Percentiles rank a stretch among this genome's conserved stretches.
These are phyloP conservation scores for Wickerhamomyces sydowiorum DNA, from an alignment of 805 yeast genomes.

Conservation along the genomic window DNA sequence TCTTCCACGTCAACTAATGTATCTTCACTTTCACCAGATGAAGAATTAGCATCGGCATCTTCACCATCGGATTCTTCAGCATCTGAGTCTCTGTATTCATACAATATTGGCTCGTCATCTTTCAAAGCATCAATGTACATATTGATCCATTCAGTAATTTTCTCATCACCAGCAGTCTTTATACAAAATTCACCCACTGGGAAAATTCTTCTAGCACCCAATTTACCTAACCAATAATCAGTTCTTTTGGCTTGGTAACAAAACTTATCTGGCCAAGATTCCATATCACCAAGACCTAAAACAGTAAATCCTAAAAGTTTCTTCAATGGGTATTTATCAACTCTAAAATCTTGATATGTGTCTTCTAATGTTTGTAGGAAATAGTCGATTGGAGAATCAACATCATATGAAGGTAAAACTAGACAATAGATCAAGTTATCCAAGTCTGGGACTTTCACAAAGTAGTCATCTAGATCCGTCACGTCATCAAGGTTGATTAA, in stretches of 20 bases:
- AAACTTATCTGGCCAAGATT: slow-evolving; percentile 77
- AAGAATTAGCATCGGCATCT: slow-evolving; percentile 16
- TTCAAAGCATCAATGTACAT: slow-evolving; percentile 52
- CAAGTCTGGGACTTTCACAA: slow-evolving; percentile 53
- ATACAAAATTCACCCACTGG: slow-evolving; percentile 83
- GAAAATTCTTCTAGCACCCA: slow-evolving; percentile 82
- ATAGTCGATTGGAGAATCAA: slow-evolving; percentile 88
- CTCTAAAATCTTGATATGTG: slow-evolving; percentile 77
- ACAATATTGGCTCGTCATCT: slow-evolving; percentile 68
- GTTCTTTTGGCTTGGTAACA: slow-evolving; percentile 80
- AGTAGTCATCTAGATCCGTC: slow-evolving; percentile 79
- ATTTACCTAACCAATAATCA: slow-evolving; percentile 68
- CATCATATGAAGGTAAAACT: slow-evolving; percentile 85
- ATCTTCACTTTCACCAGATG: slow-evolving; percentile 27
- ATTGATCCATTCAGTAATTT: slow-evolving; percentile 62
- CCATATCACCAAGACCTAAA: slow-evolving; percentile 82
- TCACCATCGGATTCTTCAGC: slow-evolving; percentile 40
- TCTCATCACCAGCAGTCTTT: slow-evolving; percentile 57
- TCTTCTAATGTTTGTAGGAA: slow-evolving; percentile 77
- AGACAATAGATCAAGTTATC: slow-evolving; percentile 55
- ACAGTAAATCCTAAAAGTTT: slow-evolving; percentile 75
- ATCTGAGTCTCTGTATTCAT: slow-evolving; percentile 53
- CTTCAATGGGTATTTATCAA: slow-evolving; percentile 74
- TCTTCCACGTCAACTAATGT: slow-evolving; percentile 81
- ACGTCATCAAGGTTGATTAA: slow-evolving; percentile 72